phyloP scores from a whole-genome alignment of 164 flowering plant genomes.

The Vitis cinerea region DNA sequence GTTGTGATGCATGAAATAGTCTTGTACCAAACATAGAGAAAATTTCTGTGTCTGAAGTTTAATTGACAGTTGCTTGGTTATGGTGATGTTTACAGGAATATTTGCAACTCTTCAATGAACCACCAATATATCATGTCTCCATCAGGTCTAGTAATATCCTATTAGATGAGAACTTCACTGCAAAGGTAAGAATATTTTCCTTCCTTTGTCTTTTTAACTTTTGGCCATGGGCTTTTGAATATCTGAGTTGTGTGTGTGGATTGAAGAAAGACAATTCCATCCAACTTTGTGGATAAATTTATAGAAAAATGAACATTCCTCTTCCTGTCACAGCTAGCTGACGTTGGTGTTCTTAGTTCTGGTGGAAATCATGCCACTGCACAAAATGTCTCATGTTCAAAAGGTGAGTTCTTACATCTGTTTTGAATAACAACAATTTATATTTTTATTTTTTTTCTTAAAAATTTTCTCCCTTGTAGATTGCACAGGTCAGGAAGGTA shows the following conservation, averaged over 20 bases:
- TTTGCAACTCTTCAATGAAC: slow-evolving; percentile 66
- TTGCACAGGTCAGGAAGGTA: slow-evolving; percentile 32
- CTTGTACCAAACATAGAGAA: too few relatives aligned
- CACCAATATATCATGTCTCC: slow-evolving; percentile 59
- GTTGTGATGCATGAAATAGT: too few relatives aligned
- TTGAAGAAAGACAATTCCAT: too few relatives aligned
- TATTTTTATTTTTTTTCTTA: neutral
- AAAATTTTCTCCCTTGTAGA: slow-evolving; percentile 27
- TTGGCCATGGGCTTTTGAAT: too few relatives aligned
- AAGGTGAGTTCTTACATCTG: slow-evolving; percentile 28
- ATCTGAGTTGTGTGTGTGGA: too few relatives aligned
- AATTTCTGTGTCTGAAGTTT: too few relatives aligned
- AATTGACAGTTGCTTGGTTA: too few relatives aligned
- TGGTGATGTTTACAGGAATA: slow-evolving; percentile 60
- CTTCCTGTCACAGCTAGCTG: slow-evolving; percentile 48
- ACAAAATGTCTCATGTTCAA: slow-evolving; percentile 31
- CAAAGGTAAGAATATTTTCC: slow-evolving; percentile 48
- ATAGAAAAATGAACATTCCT: neutral
- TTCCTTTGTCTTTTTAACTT: neutral
- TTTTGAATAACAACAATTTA: neutral
- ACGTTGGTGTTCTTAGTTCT: slow-evolving; percentile 41
- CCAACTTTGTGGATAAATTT: too few relatives aligned
- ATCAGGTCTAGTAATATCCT: slow-evolving; percentile 65
- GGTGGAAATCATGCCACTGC: slow-evolving; percentile 12
- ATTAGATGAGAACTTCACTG: slow-evolving; percentile 67